phyloP scores from a whole-genome alignment of 2,329 filamentous ascomycete species.

The Hypoxylon sp. region DNA sequence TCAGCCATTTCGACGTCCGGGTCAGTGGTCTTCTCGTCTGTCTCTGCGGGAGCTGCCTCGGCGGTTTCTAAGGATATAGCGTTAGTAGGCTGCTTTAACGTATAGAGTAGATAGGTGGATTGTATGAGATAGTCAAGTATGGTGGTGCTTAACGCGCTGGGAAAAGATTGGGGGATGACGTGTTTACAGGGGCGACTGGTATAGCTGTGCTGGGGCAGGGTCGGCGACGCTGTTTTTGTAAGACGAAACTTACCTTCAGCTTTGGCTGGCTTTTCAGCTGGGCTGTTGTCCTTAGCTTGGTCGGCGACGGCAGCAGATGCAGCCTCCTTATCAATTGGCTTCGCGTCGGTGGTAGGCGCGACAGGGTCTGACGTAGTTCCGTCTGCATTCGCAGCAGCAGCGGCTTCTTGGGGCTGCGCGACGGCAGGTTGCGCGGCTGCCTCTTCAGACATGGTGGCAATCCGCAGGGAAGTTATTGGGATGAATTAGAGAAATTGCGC shows the following conservation, averaged over 20 bases:
- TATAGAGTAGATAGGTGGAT: slow-evolving; percentile 7
- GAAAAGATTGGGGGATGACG: slow-evolving; percentile 19
- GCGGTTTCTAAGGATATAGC: slow-evolving; percentile 48
- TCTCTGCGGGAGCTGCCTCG: slow-evolving; percentile 48
- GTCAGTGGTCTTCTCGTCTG: slow-evolving; percentile 50
- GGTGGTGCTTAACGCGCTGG: slow-evolving; percentile 8
- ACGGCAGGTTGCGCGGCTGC: slow-evolving; percentile 49
- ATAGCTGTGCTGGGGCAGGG: slow-evolving; percentile 20
- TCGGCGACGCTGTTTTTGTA: slow-evolving; percentile 25
- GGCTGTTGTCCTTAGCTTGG: slow-evolving; percentile 33
- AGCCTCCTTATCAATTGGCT: slow-evolving; percentile 46
- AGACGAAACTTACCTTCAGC: slow-evolving; percentile 44
- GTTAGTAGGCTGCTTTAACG: slow-evolving; percentile 27
- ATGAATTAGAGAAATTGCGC: slow-evolving; percentile 21
- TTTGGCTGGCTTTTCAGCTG: slow-evolving; percentile 38
- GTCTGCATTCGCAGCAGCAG: slow-evolving; percentile 36
- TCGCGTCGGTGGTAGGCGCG: slow-evolving; percentile 46
- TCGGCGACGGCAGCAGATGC: slow-evolving; percentile 37
- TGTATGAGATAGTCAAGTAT: slow-evolving; percentile 19
- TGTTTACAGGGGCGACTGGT: slow-evolving; percentile 26
- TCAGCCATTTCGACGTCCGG: slow-evolving; percentile 53
- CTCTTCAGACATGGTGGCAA: slow-evolving; percentile 53
- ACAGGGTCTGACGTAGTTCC: slow-evolving; percentile 41
- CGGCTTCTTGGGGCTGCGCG: slow-evolving; percentile 49
- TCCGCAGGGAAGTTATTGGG: slow-evolving; percentile 3